Base-by-base conservation (phyloP, 148 eudicot genomes). In the Arbutus unedo region DNA sequence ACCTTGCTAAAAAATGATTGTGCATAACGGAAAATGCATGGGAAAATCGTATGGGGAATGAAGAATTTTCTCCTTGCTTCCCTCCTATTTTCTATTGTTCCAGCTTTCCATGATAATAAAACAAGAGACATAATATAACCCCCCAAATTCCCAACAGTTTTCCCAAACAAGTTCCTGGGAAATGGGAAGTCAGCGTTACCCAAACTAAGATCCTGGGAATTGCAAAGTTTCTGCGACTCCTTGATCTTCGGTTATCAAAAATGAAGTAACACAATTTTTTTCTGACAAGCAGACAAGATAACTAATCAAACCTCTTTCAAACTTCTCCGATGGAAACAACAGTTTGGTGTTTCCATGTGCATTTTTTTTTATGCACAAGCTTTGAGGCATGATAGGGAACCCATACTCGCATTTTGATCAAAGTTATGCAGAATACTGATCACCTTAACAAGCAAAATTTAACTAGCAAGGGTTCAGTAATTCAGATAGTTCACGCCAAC, bases 401-500 rank as follows among this genome's bases (percentile, higher is more conserved):
- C 14, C 23, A 25, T 66, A 43, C 43, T 31, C 13, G 21, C 43
- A 66, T 15, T 66, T 66, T 10, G 38, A 14, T 70, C 47, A 41
- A 14, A 70, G 48, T 71, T 71, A 44, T n/a, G n/a, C 48, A 71
- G 47, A 15, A 71, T 14, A 38, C 44, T 8, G 73, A 11, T 11
- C 73, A 67, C 5, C 43, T 67, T 31, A 67, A 38, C 43, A 15
- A 71, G 75, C n/a, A 4, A 71, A n/a, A 54, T 7, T 54, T 10
- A 54, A 54, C 14, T 68, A 10, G 74, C 13, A 21, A n/a, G 13
- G 7, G 31, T 66, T 6, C 16, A 11, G n/a, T 4, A 62, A 5
- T n/a, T 19, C 68, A 62, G 68, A 6, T 81, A 82, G 77, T 84
- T 74, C 70, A 76, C 51, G 59, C 51, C 77, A 67, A 75, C 25